These are phyloP conservation scores for Leccinum angustisporum DNA, from an alignment of 1,284 basidiomycete genomes.

Conservation along the genomic window DNA sequence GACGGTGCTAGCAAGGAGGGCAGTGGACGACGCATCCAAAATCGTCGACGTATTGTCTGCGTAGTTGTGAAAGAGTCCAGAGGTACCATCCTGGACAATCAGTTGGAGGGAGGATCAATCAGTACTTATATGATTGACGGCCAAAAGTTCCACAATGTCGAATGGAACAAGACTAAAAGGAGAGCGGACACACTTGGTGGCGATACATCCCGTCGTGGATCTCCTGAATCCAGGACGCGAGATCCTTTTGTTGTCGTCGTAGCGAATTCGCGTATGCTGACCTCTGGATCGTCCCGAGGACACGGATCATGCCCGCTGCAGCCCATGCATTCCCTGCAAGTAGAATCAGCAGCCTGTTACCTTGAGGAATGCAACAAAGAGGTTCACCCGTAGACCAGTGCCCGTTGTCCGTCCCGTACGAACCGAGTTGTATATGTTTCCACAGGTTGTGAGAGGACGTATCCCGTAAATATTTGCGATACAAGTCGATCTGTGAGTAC, in stretches of 20 bases:
- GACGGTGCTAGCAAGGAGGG: slow-evolving; percentile 76
- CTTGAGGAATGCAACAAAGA: neutral
- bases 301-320: slow-evolving; percentile 82
- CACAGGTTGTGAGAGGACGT: slow-evolving; percentile 51
- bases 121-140: neutral
- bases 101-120: neutral
- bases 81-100: slow-evolving; percentile 13
- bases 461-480: slow-evolving; percentile 66
- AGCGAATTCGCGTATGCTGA: slow-evolving; percentile 56
- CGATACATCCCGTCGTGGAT: slow-evolving; percentile 73
- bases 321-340: slow-evolving; percentile 80
- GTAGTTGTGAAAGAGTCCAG: slow-evolving; percentile 76
- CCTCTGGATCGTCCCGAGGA: slow-evolving; percentile 69
- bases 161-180: neutral
- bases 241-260: slow-evolving; percentile 54
- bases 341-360: neutral
- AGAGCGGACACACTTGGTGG: slow-evolving; percentile 40
- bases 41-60: slow-evolving; percentile 62
- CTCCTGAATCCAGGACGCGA: slow-evolving; percentile 68
- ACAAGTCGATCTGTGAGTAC: slow-evolving; percentile 78
- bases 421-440: slow-evolving; percentile 67
- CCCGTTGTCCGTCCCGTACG: slow-evolving; percentile 51
- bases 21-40: slow-evolving; percentile 72
- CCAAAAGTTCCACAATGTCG: neutral
- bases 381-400: slow-evolving; percentile 74